Evolutionary conservation across 371 early-diverging fungal genomes (phyloP).

Genomic region (Mycotypha africana): DNA sequence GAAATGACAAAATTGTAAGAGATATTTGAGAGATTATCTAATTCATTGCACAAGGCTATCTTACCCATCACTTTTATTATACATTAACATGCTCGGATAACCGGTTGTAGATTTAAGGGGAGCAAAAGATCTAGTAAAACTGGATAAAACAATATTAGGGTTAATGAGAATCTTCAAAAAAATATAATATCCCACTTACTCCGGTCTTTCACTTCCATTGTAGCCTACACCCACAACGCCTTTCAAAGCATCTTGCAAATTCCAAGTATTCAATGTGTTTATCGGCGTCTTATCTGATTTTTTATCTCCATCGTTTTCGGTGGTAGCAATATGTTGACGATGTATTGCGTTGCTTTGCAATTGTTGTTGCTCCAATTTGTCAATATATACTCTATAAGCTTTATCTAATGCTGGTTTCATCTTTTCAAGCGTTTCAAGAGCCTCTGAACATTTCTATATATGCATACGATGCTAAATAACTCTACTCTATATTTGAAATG

Average conservation of each 20-base stretch:
- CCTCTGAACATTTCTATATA: conserved; percentile 43
- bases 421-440: conserved; percentile 39
- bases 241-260: conserved; percentile 38
- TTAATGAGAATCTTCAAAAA: too few species aligned
- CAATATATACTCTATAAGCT: conserved; percentile 16
- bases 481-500: background rate
- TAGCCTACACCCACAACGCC: conserved; percentile 36
- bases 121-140: too few species aligned
- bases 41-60: background rate
- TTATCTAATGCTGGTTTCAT: conserved; percentile 37
- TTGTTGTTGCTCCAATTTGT: conserved; percentile 2
- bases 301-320: too few species aligned
- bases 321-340: background rate
- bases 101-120: too few species aligned
- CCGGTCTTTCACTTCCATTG: too few species aligned
- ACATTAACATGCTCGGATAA: too few species aligned
- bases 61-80: conserved; percentile 37
- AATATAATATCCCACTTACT: too few species aligned
- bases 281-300: background rate
- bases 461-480: too few species aligned
- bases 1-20: too few species aligned
- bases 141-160: too few species aligned
- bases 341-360: conserved; percentile 3
- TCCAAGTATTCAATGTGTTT: conserved; percentile 20
- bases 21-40: too few species aligned